Evolutionary conservation across 305 asterid species (phyloP).

Genomic region (Fraxinus nigra): DNA sequence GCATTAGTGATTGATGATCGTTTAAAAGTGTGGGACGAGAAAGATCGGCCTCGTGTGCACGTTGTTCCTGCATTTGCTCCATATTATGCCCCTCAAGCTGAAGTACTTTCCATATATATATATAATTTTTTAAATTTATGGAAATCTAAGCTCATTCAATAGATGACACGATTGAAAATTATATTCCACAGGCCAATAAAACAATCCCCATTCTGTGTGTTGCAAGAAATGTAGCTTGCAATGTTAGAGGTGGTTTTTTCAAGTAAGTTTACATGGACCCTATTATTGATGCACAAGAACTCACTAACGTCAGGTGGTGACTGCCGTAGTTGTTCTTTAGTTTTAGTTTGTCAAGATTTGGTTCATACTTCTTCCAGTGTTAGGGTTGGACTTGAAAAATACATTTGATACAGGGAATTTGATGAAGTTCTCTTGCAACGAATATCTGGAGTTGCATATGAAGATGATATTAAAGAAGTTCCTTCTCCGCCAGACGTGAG

Average conservation of each 20-base stretch:
- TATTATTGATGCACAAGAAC: not conserved
- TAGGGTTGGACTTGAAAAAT: slow-evolving; percentile 26
- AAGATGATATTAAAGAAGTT: slow-evolving; percentile 60
- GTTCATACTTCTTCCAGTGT: slow-evolving; percentile 13
- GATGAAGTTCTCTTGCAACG: slow-evolving; percentile 78
- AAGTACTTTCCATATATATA: slow-evolving; percentile 43
- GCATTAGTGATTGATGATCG: slow-evolving; percentile 97
- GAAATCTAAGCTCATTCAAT: slow-evolving; percentile 12
- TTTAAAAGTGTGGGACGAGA: slow-evolving; percentile 94
- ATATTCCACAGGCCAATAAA: slow-evolving; percentile 57
- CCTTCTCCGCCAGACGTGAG: slow-evolving; percentile 83
- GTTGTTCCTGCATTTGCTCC: slow-evolving; percentile 99
- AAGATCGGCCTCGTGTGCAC: slow-evolving; percentile 93
- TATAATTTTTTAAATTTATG: not conserved
- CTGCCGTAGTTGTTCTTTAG: not conserved
- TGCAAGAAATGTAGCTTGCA: slow-evolving; percentile 97
- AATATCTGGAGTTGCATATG: slow-evolving; percentile 75
- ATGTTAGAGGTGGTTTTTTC: slow-evolving; percentile 92
- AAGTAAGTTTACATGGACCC: slow-evolving; percentile 54
- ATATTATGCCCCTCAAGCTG: slow-evolving; percentile 96
- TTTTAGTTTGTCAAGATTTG: slow-evolving; percentile 22
- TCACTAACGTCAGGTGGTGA: not conserved
- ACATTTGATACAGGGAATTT: slow-evolving; percentile 64
- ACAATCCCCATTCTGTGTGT: slow-evolving; percentile 83
- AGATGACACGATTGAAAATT: slow-evolving; percentile 23